phyloP scores from a whole-genome alignment of 1,139 yeast species.

The Debaryomyces psychrophilus region DNA sequence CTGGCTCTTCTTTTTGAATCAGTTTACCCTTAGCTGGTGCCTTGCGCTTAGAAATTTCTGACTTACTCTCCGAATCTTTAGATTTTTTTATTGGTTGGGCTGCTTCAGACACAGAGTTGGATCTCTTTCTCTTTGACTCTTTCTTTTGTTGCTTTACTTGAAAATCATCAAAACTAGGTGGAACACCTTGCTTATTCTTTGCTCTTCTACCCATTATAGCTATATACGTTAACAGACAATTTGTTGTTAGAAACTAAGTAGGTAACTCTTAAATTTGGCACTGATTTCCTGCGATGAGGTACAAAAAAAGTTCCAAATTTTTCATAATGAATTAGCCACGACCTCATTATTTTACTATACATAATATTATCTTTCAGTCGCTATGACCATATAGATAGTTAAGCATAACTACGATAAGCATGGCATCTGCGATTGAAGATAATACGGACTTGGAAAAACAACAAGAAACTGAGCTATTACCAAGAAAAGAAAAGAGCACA shows the following conservation, averaged over 20 bases:
- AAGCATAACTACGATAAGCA: background rate
- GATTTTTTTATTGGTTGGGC: constrained; percentile 27
- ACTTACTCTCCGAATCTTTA: constrained; percentile 27
- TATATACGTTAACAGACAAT: background rate
- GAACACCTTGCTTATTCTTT: constrained; percentile 86
- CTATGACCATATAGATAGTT: background rate
- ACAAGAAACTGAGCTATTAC: background rate
- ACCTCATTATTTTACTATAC: constrained; percentile 8
- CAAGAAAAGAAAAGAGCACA: constrained; percentile 17
- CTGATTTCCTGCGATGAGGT: constrained; percentile 14
- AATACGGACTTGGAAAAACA: background rate
- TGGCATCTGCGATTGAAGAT: background rate
- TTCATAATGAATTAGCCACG: constrained; percentile 14
- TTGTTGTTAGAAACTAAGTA: constrained; percentile 1
- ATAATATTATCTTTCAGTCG: background rate
- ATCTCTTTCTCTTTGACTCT: constrained; percentile 36
- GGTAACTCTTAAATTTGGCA: background rate
- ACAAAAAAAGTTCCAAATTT: constrained; percentile 15
- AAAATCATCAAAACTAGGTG: constrained; percentile 85
- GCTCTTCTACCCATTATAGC: constrained; percentile 84
- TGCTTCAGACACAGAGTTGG: constrained; percentile 17
- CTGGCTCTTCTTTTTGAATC: constrained; percentile 55
- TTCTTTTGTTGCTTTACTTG: constrained; percentile 59
- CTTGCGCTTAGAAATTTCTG: constrained; percentile 24
- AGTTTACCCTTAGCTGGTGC: constrained; percentile 33